Base-by-base conservation (phyloP, 1,284 basidiomycete species). In the Fereydounia khargensis region DNA sequence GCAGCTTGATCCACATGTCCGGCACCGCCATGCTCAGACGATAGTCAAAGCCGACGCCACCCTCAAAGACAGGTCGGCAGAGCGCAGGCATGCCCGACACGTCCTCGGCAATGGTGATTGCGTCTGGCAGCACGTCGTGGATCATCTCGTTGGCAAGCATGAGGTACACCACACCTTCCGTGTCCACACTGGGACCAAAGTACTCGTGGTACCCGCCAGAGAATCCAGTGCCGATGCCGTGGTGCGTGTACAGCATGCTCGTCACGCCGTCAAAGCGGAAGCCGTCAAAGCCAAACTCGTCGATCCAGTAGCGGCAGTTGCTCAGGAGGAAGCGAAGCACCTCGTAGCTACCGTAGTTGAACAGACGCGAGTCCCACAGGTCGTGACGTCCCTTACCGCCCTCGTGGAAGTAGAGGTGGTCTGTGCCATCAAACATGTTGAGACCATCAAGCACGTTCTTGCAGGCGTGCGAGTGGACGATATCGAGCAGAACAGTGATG, bases 1-100 rank as follows among this genome's bases (percentile, higher is more conserved):
- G 83, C 19, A 97, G 81, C 78, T 98, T 97, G 82, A 98, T 98
- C 91, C 91, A 98, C 91, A 96, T 97, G 77, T 98, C 94, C 2
- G 94, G 94, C 39, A 98, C 84, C 8, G 94, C 94, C 94, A 98
- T 98, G 19, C 90, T 90, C 35, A 98, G 80, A 17, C 94, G 86
- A 77, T 97, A 98, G 78, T 98, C 94, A 77, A 98, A 98, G 1
- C 94, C 94, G 39, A 98, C 81, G 19, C 94, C 94, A 35, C 94
- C 94, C 60, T 87, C 83, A 17, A 79, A 69, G 20, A 87, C 85
- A 0, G 91, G 85, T 14, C 85, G 80, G 68, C 94, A 88, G 17
- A 98, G 84, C 1, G 95, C 85, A 1, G 94, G 94, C 94, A 98
- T 98, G 18, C 94, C 94, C 10, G 91, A 95, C 17, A 94, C 94